phyloP scores from a whole-genome alignment of 2,329 filamentous ascomycete genomes.

The Chrysosporium keratinophilum region DNA sequence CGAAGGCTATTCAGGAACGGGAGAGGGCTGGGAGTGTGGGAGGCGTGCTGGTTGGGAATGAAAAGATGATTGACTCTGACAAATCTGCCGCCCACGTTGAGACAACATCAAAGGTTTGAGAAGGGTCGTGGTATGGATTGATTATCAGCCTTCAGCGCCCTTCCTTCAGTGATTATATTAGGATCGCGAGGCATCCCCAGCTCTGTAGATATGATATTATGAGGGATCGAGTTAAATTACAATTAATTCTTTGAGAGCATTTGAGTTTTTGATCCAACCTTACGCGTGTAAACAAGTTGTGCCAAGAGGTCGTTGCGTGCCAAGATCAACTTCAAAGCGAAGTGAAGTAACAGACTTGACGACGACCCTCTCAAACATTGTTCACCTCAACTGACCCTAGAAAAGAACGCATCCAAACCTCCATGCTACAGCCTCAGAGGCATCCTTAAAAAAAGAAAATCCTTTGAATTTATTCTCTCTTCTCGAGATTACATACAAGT shows the following conservation, averaged over 20 bases:
- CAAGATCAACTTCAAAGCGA: too few species aligned
- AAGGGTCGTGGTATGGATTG: not conserved
- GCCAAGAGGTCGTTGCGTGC: too few species aligned
- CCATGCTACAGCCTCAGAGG: too few species aligned
- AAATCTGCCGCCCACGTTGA: conserved; percentile 9
- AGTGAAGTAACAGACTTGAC: too few species aligned
- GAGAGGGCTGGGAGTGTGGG: not conserved
- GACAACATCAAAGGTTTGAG: conserved; percentile 3
- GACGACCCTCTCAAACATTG: too few species aligned
- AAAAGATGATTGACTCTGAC: not conserved
- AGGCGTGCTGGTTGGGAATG: not conserved
- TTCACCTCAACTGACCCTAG: too few species aligned
- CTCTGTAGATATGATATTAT: not conserved
- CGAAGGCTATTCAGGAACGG: conserved; percentile 12
- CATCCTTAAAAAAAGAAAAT: not conserved
- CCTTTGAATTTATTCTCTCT: not conserved
- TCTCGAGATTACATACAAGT: not conserved
- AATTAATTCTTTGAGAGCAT: too few species aligned
- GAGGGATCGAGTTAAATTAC: too few species aligned
- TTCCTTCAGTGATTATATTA: not conserved
- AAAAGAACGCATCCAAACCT: too few species aligned
- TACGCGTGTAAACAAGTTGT: too few species aligned
- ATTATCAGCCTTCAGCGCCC: not conserved
- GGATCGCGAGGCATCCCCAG: not conserved
- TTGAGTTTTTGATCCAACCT: too few species aligned